A percentile compares a stretch with the other conserved stretches of the same genome.
Evolutionary conservation across 2,329 filamentous ascomycete genomes (phyloP).

Genomic region (Penicillium griseofulvum): DNA sequence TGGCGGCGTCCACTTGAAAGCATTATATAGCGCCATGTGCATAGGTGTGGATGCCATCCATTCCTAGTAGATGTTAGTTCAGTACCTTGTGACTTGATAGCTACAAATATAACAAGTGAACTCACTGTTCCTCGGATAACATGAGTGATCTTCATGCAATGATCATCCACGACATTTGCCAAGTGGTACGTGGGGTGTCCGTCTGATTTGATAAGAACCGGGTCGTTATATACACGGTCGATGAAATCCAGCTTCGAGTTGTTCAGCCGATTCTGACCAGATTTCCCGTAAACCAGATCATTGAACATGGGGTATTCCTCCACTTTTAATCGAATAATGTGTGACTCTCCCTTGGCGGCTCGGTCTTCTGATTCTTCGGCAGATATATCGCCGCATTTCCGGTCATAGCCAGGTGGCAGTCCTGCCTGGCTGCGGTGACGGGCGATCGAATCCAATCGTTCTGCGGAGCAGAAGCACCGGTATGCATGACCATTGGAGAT

Average conservation of each 20-base stretch:
- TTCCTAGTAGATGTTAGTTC: slow-evolving; percentile 54
- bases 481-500: slow-evolving; percentile 74
- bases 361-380: slow-evolving; percentile 67
- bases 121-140: slow-evolving; percentile 81
- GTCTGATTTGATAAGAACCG: slow-evolving; percentile 86
- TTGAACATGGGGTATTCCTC: slow-evolving; percentile 64
- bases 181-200: slow-evolving; percentile 95
- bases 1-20: slow-evolving; percentile 71
- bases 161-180: slow-evolving; percentile 94
- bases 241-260: slow-evolving; percentile 45
- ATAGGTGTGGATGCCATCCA: slow-evolving; percentile 94
- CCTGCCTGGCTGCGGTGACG: slow-evolving; percentile 60
- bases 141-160: slow-evolving; percentile 92
- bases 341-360: slow-evolving; percentile 65
- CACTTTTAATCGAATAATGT: slow-evolving; percentile 74
- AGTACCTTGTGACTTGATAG: not conserved
- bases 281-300: slow-evolving; percentile 75
- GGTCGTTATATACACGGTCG: slow-evolving; percentile 67
- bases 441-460: slow-evolving; percentile 67
- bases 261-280: slow-evolving; percentile 51
- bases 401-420: slow-evolving; percentile 62
- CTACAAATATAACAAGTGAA: not conserved
- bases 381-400: slow-evolving; percentile 69
- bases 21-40: slow-evolving; percentile 70
- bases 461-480: slow-evolving; percentile 82